A percentile compares a stretch with the other conserved stretches of the same genome.
Evolutionary conservation across 345 rosid species (phyloP).

Genomic region (Eucalyptus cloeziana): DNA sequence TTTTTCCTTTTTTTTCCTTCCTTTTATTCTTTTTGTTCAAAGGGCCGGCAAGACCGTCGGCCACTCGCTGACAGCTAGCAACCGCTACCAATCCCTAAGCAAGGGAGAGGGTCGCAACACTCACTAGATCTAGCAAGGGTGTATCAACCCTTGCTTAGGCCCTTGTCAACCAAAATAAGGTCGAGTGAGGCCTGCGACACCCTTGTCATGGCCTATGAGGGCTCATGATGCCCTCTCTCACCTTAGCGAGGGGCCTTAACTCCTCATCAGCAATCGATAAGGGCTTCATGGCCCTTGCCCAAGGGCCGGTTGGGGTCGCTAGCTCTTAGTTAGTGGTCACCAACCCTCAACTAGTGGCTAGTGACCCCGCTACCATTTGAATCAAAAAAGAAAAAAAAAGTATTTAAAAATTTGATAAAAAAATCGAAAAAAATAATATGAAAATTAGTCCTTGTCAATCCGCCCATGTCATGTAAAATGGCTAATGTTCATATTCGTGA

Average conservation of each 20-base stretch:
- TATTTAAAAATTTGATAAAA: too few species aligned
- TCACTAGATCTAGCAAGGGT: background rate
- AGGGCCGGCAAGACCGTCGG: fast-evolving
- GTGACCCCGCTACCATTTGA: fast-evolving
- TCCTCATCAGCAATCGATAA: too few species aligned
- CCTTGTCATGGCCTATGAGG: too few species aligned
- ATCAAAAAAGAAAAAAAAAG: too few species aligned
- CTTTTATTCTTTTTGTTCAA: too few species aligned
- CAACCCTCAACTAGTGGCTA: background rate
- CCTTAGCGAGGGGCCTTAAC: too few species aligned
- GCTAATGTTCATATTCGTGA: too few species aligned
- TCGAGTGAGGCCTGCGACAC: fast-evolving
- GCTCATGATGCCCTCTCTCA: fast-evolving
- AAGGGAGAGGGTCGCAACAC: background rate
- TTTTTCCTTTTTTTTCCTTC: fast-evolving
- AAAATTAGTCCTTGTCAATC: fast-evolving
- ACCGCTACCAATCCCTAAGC: background rate
- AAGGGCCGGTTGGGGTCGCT: fast-evolving
- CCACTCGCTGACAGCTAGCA: background rate
- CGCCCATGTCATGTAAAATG: background rate
- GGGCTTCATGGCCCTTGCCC: fast-evolving
- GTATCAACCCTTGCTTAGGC: too few species aligned
- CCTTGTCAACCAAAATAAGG: too few species aligned
- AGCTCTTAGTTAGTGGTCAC: too few species aligned
- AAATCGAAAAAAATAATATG: fast-evolving